Evolutionary conservation across 305 asterid species (phyloP), one percentile per base, ranked within the genome.

Genomic region (Rubia tinctorum): DNA sequence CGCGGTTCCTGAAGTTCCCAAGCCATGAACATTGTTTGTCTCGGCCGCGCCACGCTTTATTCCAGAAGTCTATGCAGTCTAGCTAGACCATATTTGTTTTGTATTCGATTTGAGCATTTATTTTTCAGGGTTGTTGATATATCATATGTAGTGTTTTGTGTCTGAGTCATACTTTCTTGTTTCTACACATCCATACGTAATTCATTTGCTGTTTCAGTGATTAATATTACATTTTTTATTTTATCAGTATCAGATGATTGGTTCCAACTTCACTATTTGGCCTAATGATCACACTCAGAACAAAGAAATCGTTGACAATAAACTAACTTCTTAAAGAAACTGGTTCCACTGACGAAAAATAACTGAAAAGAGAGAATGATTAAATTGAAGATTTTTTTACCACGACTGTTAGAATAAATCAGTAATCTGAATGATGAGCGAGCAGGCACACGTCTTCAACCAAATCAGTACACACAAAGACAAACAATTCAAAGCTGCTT

Each of bases 11-110:
- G 47, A 53, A 23, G 17, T 75, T 20, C 81, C 83, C 39, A 75
- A 77, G 44, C 66, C 76, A 43, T 5, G 75, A 81, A 66, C 2
- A 67, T 1, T 70, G 13, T 77, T 75, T 15, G 74, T 77, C 37
- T 49, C 49, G 8, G 39, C 4, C 39, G 39, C 69, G 17, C 47
- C 72, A 14, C 59, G 7, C 44, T 20, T 60, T 27, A 18, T 43
- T 45, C 78, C 12, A 49, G 73, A 72, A 76, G 69, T 76, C 59
- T 47, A 23, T 45, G 20, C 30, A 51, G 20, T 11, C 22, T 22
- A 22, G 55, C 78, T 60, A 40, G 45, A 47, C 51, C 43, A 2
- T 71, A 18, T 37, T 39, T 18, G 7, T 58, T 37, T 49, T 20
- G n/a, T 18, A 25, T 62, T 58, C 70, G 30, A 62, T 70, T 69